phyloP scores from a whole-genome alignment of 208 protist genomes.

The Strigomonas oncopelti region DNA sequence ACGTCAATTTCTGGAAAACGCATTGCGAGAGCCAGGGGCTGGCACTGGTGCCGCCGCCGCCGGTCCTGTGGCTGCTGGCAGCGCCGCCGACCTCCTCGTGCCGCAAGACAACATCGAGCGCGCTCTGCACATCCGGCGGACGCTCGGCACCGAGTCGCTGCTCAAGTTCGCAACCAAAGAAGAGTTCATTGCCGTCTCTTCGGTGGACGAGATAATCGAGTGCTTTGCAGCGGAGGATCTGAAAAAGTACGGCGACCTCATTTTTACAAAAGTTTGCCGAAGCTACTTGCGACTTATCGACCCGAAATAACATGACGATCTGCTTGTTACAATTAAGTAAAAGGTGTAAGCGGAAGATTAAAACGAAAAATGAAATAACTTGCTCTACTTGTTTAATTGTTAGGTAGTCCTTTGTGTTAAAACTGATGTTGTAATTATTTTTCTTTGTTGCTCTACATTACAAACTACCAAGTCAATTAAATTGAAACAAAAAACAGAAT shows the following conservation, averaged over 20 bases:
- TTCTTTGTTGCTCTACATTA: not conserved
- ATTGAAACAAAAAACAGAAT: constrained; percentile 2
- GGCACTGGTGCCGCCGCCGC: no score
- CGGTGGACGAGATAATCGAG: constrained; percentile 39
- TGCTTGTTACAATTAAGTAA: no score
- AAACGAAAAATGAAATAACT: not conserved
- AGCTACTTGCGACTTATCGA: not conserved
- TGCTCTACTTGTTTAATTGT: not conserved
- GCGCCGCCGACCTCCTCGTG: not conserved
- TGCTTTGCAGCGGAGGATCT: not conserved
- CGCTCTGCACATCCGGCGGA: constrained; percentile 52
- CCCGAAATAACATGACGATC: not conserved
- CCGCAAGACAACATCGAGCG: constrained; percentile 6
- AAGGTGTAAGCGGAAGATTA: no score
- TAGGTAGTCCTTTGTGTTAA: not conserved
- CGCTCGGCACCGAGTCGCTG: constrained; percentile 45
- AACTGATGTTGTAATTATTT: not conserved
- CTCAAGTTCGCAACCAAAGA: constrained; percentile 52
- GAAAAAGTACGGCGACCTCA: not conserved
- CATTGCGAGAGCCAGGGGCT: not conserved
- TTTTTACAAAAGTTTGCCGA: not conserved
- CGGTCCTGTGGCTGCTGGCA: not conserved
- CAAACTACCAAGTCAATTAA: not conserved
- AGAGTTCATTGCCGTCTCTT: constrained; percentile 44
- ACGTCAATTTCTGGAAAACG: not conserved